Conservation (phyloP, 345 rosid species). For the Citrus australasica region DNA sequence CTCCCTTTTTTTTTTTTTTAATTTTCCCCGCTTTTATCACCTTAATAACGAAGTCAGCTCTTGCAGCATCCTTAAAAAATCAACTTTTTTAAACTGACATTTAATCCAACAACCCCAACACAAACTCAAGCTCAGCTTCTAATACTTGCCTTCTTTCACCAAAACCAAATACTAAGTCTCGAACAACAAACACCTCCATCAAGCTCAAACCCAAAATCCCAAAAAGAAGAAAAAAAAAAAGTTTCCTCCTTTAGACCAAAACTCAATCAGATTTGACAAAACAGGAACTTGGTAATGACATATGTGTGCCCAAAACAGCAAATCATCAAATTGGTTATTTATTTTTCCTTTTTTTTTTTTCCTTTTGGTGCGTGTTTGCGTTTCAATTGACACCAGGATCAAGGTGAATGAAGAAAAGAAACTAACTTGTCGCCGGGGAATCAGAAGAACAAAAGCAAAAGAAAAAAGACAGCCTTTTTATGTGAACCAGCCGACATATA, state of each 20-base stretch:
- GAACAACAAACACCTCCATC: neutral
- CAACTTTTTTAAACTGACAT: slow-evolving; percentile 4
- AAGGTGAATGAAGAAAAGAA: slow-evolving; percentile 19
- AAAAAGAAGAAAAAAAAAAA: neutral
- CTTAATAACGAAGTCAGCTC: neutral
- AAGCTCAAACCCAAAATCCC: neutral
- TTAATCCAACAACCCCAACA: neutral
- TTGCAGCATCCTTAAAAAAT: slow-evolving; percentile 11
- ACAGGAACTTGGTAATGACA: neutral
- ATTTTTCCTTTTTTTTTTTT: neutral
- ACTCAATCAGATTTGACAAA: neutral
- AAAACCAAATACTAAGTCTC: neutral
- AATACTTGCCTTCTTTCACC: neutral
- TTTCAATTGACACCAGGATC: slow-evolving; percentile 21
- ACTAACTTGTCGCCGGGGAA: slow-evolving; percentile 76
- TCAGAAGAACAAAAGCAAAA: slow-evolving; percentile 57
- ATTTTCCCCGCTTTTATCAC: neutral
- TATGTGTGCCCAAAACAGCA: slow-evolving; percentile 1
- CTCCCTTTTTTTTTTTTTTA: no score
- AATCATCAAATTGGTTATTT: neutral
- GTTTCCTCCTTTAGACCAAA: neutral
- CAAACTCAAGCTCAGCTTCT: neutral
- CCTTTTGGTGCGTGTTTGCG: neutral
- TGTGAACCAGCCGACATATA: slow-evolving; percentile 75
- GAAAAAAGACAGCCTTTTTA: slow-evolving; percentile 41